Evolutionary conservation across 345 rosid genomes (phyloP).

Genomic region (Arabis hirsuta): DNA sequence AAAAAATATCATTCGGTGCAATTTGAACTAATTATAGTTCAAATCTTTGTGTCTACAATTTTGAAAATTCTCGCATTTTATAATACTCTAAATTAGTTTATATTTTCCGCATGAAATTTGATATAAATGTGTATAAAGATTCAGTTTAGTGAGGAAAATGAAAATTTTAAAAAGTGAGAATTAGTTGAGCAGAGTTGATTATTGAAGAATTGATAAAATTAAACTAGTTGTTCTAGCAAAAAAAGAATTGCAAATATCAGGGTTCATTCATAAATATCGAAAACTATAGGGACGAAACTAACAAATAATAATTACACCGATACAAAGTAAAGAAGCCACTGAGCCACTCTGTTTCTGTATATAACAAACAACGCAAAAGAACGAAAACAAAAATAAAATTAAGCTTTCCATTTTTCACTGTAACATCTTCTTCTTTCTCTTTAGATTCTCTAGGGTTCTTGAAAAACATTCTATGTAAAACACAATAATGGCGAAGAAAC

Average conservation of each 20-base stretch:
- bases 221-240: not conserved
- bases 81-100: not conserved
- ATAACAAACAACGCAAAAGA: slow-evolving; percentile 18
- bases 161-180: not conserved
- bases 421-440: slow-evolving; percentile 15
- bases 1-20: no score
- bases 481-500: slow-evolving; percentile 55
- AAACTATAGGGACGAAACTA: not conserved
- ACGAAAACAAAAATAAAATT: not conserved
- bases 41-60: no score
- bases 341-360: slow-evolving; percentile 25
- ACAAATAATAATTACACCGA: not conserved
- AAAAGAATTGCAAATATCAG: not conserved
- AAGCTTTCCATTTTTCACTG: slow-evolving; percentile 15
- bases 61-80: no score
- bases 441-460: slow-evolving; percentile 13
- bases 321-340: slow-evolving; percentile 7
- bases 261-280: not conserved
- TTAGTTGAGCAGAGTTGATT: not conserved
- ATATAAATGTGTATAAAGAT: not conserved
- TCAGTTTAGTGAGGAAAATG: not conserved
- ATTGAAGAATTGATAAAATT: not conserved
- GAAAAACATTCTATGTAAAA: not conserved
- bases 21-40: no score
- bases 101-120: not conserved